Conservation (phyloP, 139 green algal species). For the Limnomonas spitsbergensis region DNA sequence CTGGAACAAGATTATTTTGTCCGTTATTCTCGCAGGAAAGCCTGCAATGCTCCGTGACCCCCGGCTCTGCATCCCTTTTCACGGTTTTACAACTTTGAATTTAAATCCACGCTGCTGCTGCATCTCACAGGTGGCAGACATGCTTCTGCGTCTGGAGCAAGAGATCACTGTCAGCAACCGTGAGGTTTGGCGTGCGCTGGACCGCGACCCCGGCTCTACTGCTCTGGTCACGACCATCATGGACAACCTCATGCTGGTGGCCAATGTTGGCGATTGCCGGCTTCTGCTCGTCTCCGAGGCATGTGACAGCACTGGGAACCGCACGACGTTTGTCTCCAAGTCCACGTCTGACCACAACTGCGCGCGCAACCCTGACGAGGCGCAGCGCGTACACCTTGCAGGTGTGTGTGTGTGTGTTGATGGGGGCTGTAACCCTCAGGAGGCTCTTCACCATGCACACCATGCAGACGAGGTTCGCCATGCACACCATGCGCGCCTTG, state of each 20-base stretch:
- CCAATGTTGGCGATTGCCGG: conserved; percentile 30
- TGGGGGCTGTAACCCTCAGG: no score
- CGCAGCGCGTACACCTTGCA: neutral
- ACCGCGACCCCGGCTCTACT: conserved; percentile 23
- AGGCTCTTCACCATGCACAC: no score
- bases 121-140: no score
- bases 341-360: conserved; percentile 12
- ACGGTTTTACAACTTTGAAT: no score
- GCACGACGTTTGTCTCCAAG: neutral
- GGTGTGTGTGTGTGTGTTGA: no score
- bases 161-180: neutral
- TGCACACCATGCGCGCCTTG: no score
- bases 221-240: conserved; percentile 23
- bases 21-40: no score
- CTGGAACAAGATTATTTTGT: neutral
- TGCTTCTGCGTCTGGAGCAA: no score
- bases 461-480: no score
- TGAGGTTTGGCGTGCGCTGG: neutral
- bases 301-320: neutral
- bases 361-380: neutral
- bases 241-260: conserved; percentile 14
- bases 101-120: no score
- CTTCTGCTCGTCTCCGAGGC: conserved; percentile 18
- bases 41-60: no score
- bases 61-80: no score